Base-by-base conservation (phyloP, 1,284 basidiomycete species). In the Salmacisia buchloeana region DNA sequence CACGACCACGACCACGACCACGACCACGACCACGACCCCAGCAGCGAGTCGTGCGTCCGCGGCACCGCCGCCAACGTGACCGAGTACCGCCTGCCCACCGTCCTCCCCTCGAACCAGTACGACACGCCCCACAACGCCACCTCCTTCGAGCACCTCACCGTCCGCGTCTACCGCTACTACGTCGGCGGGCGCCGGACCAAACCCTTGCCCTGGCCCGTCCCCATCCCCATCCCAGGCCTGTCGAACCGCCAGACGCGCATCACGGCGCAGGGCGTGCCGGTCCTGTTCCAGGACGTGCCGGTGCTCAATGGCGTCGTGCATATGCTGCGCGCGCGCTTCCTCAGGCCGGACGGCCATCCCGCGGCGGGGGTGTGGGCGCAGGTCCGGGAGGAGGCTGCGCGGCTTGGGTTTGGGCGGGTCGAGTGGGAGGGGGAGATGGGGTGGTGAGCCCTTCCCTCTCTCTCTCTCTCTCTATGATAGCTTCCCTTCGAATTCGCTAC, bases 281-380 rank as follows among this genome's bases (percentile, higher is more conserved):
- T 85, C 35, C 71, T 77, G 21, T 69, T 83, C 7, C 80, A 83
- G 58, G 88, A 90, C 72, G 77, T 86, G 21, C 83, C 85, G 0
- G 82, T 84, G 6, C 77, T 84, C 36, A 89, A 89, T 69, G 88
- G 88, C 21, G 88, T 84, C 25, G 77, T 85, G 25, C 88, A 89
- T n/a, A n/a, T n/a, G n/a, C n/a, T n/a, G n/a, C n/a, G 74, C 35
- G 78, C 82, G 57, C 80, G 79, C n/a, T 60, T 74, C 15, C 33
- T 74, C 46, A 62, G 49, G 38, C 72, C 72, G 15, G 69, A 73
- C 61, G 67, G 64, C 12, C 69, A 70, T 21, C 66, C 66, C 15
- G 43, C 66, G 35, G 62, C 67, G 38, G 68, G 68, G 3, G 15
- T 73, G 18, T 74, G 72, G 72, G 67, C 63, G 3, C 63, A 68